Evolutionary conservation across 2,329 filamentous ascomycete genomes (phyloP).

Genomic region (Kalaharituber pfeilii): DNA sequence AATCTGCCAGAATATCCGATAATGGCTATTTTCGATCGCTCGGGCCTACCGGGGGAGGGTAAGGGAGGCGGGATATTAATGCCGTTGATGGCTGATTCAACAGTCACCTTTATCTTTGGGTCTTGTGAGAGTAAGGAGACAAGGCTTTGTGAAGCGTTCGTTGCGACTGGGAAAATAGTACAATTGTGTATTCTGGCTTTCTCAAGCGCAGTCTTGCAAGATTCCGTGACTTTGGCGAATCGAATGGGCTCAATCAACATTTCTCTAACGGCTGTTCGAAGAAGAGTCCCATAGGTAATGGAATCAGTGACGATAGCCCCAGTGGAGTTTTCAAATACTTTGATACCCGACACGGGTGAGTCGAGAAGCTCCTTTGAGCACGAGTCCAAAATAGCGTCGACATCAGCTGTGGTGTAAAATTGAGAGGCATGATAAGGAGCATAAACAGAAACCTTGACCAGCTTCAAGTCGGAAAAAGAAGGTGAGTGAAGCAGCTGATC

Average conservation of each 20-base stretch:
- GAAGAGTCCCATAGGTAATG: constrained; percentile 23
- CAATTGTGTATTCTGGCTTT: background rate
- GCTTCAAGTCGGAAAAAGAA: constrained; percentile 29
- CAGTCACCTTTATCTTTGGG: background rate
- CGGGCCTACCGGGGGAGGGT: constrained; percentile 28
- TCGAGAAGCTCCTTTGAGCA: background rate
- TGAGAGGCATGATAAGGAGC: constrained; percentile 42
- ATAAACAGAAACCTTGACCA: constrained; percentile 37
- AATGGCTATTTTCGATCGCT: constrained; percentile 58
- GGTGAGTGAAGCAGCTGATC: constrained; percentile 29
- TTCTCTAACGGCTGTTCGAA: constrained; percentile 32
- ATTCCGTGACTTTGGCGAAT: constrained; percentile 30
- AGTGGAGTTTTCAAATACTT: background rate
- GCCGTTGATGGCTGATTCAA: constrained; percentile 3
- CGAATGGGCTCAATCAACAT: constrained; percentile 35
- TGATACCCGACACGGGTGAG: background rate
- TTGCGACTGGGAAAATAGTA: background rate
- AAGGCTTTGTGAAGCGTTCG: background rate
- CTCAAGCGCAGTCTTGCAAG: background rate
- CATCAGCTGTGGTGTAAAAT: constrained; percentile 29
- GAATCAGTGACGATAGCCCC: background rate
- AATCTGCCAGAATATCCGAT: constrained; percentile 69
- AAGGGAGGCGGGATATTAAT: constrained; percentile 6
- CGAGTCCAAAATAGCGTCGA: background rate
- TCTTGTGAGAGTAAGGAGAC: background rate